Evolutionary conservation across 768 basidiomycete genomes (phyloP).

Genomic region (Termitomyces sp.): DNA sequence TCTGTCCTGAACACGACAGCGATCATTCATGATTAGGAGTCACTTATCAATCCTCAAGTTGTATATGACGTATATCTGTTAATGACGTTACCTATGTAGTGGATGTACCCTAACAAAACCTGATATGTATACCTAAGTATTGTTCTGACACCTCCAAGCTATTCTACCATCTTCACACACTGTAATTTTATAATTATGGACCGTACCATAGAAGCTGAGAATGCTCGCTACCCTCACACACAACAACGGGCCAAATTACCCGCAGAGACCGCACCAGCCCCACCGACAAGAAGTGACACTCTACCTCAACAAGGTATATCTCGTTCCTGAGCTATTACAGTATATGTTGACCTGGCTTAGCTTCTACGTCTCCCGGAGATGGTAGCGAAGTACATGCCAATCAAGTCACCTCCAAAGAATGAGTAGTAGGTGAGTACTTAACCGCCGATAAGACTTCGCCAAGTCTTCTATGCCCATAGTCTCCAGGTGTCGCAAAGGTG

Average conservation of each 20-base stretch:
- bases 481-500: slow-evolving; percentile 28
- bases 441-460: not conserved
- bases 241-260: slow-evolving; percentile 15
- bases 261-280: slow-evolving; percentile 19
- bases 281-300: slow-evolving; percentile 21
- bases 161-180: not conserved
- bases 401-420: slow-evolving; percentile 51
- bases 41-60: too few species aligned
- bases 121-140: not conserved
- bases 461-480: not conserved
- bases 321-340: not conserved
- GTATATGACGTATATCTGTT: not conserved
- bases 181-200: not conserved
- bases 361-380: slow-evolving; percentile 28
- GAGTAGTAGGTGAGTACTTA: slow-evolving; percentile 40
- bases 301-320: slow-evolving; percentile 32
- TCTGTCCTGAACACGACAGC: slow-evolving; percentile 2
- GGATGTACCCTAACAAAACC: not conserved
- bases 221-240: slow-evolving; percentile 2
- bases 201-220: not conserved
- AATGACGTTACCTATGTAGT: slow-evolving; percentile 8
- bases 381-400: slow-evolving; percentile 23
- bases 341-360: slow-evolving; percentile 14
- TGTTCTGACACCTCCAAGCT: not conserved
- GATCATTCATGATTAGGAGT: not conserved